Conservation (phyloP, 306 rosid genomes). For the Prunus fruticosa region DNA sequence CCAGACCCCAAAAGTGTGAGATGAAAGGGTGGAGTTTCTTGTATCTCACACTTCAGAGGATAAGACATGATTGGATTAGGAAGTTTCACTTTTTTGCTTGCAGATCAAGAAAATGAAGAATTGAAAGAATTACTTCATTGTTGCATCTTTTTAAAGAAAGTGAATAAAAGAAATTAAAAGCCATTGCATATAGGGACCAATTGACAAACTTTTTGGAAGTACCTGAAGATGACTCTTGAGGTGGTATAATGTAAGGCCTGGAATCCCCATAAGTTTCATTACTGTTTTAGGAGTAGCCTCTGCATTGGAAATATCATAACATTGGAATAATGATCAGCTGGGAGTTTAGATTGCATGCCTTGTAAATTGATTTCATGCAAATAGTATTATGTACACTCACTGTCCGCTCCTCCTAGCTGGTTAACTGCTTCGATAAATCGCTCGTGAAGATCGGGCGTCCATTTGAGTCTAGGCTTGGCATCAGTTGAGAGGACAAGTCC, state of each 20-base stretch:
- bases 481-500: constrained; percentile 87
- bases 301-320: constrained; percentile 30
- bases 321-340: not conserved
- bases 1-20: not conserved
- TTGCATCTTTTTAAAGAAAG: not conserved
- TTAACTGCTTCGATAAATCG: constrained; percentile 83
- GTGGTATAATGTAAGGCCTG: constrained; percentile 85
- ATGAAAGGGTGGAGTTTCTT: not conserved
- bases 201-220: constrained; percentile 3
- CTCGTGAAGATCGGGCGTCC: constrained; percentile 87
- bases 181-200: too few species aligned
- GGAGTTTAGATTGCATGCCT: not conserved
- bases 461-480: constrained; percentile 87
- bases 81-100: not conserved
- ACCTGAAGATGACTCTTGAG: constrained; percentile 92
- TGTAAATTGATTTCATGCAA: not conserved
- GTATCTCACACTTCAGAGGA: not conserved
- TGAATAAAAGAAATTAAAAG: too few species aligned
- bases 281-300: constrained; percentile 94
- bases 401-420: constrained; percentile 85
- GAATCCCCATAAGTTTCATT: constrained; percentile 82
- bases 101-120: not conserved
- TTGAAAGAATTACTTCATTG: not conserved
- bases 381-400: constrained; percentile 37
- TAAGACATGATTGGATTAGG: not conserved